Base-by-base conservation (phyloP, 2,329 filamentous ascomycete genomes). In the Thermothelomyces thermophilus region DNA sequence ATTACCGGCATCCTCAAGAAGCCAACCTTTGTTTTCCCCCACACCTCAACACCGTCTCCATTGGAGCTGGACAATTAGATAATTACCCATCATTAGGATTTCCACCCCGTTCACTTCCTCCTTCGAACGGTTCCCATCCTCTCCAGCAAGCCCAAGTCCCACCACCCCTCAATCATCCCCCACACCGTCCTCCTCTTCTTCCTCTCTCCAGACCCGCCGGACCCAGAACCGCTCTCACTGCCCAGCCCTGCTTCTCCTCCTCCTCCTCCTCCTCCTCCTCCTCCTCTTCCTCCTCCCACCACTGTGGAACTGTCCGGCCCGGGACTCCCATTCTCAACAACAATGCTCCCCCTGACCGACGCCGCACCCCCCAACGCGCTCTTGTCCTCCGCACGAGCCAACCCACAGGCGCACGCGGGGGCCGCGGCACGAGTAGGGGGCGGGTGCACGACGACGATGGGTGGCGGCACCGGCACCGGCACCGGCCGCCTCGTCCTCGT, bases 121-220 rank as follows among this genome's bases (percentile, higher is more conserved):
- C 55, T 52, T 48, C 55, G 55, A n/a, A 60, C 52, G n/a, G 58
- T 61, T 13, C 51, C 51, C 58, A 61, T 60, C 50, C 58, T 56
- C 53, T 60, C 59, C 44, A 61, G 16, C 33, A 61, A 26, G 20
- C 58, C 58, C 51, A 61, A 40, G 36, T 61, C 59, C 59, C 59
- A 61, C 59, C 59, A 61, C 40, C 59, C 58, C 16, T 60, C 56
- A 37, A 58, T 44, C 14, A 59, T 41, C 14, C 54, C 26, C 9
- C 51, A 53, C 56, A 52, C 56, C 42, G 56, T 50, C 19, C 55
- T 60, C 54, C 48, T 57, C 34, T 56, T 45, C 48, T 43, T 48
- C 14, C 33, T 22, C 31, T 37, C 44, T 9, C 22, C 31, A 14
- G 13, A 14, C 4, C 20, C 36, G 14, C 5, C 37, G n/a, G 11